Percentiles rank a stretch among this genome's conserved stretches.
Conservation (phyloP, 1,139 yeast genomes). For the Hemisphaericaspora xylanilytica region DNA sequence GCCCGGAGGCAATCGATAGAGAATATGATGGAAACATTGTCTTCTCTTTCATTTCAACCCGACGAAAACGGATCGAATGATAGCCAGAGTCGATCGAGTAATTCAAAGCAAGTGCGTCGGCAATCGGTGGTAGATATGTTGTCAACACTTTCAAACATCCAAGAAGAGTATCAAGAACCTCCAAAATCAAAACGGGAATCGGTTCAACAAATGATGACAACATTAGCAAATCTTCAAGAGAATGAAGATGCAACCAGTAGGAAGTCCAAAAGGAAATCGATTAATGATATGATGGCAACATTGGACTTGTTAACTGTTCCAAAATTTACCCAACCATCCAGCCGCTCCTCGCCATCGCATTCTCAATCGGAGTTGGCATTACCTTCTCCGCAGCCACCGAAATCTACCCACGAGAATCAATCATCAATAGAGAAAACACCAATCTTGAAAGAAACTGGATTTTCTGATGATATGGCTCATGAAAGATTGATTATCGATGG, state of each 20-base stretch:
- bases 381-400: no score
- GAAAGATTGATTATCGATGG: constrained; percentile 22
- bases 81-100: no score
- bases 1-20: no score
- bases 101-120: constrained; percentile 15
- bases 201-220: constrained; percentile 25
- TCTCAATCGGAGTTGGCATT: not conserved
- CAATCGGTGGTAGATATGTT: constrained; percentile 27
- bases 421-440: constrained; percentile 3
- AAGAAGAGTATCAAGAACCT: not conserved
- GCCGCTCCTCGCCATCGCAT: not conserved
- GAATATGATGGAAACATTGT: no score
- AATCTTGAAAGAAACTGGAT: constrained; percentile 1
- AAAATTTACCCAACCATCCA: constrained; percentile 1
- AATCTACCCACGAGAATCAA: no score
- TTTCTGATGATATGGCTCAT: not conserved
- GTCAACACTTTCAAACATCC: constrained; percentile 16
- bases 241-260: no score
- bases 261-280: constrained; percentile 20
- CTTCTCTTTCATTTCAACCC: constrained; percentile 10
- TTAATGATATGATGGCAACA: constrained; percentile 23
- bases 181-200: constrained; percentile 19
- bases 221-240: constrained; percentile 11
- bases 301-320: not conserved
- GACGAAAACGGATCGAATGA: constrained; percentile 5